Base-by-base conservation (phyloP, 2,329 filamentous ascomycete species). In the Fusarium agapanthi region DNA sequence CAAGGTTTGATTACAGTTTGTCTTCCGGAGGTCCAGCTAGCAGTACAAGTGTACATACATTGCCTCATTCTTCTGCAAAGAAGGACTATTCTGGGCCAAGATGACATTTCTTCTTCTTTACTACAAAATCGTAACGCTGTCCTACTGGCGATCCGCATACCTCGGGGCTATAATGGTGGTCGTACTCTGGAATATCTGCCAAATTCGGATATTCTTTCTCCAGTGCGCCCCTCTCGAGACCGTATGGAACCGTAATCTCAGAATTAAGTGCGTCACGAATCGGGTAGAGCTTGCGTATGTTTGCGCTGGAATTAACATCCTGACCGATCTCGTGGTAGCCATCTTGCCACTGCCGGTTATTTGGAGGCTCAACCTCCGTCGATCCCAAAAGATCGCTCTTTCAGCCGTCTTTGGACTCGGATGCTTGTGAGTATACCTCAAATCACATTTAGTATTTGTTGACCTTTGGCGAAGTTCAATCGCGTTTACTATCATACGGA, bases 41-140 rank as follows among this genome's bases (percentile, higher is more conserved):
- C 24, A 2, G 15, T 1, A 8, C 6, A 3, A 76, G 74, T 54
- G 48, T 9, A 50, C 75, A 44, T 76, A 68, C 24, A 28, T 76
- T 5, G 47, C 50, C 16, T 9, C 60, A 3, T 26, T 74, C 3
- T 59, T 73, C 22, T 73, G 73, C 40, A 22, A 59, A 11, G 43
- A 53, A 15, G 61, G 54, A 7, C 43, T 76, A 0, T 64, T 60
- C 30, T 66, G 41, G 18, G 35, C 41, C 20, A 75, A 69, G 22
- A 50, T 76, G 68, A 62, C 71, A 7, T 73, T 75, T 16, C 47
- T 76, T 10, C 41, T 75, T 0, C 71, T 76, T 0, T 75, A 76
- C 16, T 71, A 68, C 18, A 56, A 74, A 18, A 59, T 75, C 6
- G 55, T 76, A 14, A 56, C 58, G 0, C 35, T 73, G 0, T 73